A percentile compares a stretch with the other conserved stretches of the same genome.
Evolutionary conservation across 1,284 basidiomycete genomes (phyloP).

Genomic region (Irpex lacteus): DNA sequence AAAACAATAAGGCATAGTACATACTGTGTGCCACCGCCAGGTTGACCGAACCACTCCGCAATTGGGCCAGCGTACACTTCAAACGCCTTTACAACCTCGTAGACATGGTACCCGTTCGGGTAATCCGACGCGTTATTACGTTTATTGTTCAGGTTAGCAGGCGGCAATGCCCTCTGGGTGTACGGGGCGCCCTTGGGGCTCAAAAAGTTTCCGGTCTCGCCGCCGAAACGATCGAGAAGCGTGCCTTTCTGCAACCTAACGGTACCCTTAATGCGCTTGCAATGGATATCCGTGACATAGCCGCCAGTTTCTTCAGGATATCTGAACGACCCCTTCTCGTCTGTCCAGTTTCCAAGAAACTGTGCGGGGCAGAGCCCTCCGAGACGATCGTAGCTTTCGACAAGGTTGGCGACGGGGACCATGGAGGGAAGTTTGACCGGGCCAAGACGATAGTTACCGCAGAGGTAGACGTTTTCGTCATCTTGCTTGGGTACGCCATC

Average conservation of each 20-base stretch:
- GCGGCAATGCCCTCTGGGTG: neutral
- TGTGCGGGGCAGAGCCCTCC: neutral
- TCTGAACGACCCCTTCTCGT: neutral
- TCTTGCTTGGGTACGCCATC: neutral
- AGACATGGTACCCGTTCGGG: neutral
- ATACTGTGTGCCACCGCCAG: neutral
- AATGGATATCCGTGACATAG: neutral
- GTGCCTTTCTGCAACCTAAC: neutral
- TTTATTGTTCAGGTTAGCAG: neutral
- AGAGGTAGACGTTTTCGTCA: neutral
- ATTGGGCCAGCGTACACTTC: neutral
- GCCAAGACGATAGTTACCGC: neutral
- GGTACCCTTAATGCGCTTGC: neutral
- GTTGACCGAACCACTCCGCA: neutral
- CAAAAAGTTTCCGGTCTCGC: neutral
- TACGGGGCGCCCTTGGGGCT: conserved; percentile 1
- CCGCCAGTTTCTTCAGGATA: neutral
- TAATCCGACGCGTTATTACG: neutral
- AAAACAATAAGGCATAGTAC: neutral
- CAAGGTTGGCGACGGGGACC: neutral
- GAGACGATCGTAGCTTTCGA: neutral
- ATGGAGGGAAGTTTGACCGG: neutral
- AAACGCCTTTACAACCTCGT: conserved; percentile 1
- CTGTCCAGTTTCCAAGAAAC: neutral
- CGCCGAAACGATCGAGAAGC: neutral